These are phyloP conservation scores for Yamadazyma atmosphaerica DNA, from an alignment of 1,139 yeast genomes.

Conservation along the genomic window DNA sequence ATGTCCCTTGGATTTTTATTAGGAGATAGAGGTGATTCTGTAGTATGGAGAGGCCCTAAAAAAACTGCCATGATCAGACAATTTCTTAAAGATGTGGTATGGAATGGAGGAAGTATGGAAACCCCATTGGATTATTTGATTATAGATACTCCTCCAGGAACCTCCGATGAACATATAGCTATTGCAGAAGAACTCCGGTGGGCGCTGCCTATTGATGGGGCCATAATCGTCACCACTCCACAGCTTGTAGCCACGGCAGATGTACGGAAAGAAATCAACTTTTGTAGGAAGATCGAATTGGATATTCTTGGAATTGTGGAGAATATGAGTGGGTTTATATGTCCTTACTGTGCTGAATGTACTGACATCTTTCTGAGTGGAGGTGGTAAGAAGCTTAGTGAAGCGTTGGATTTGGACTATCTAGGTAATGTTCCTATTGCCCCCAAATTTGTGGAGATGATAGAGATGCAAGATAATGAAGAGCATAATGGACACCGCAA, in stretches of 20 bases:
- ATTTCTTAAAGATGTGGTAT: slow-evolving; percentile 82
- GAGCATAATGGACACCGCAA: slow-evolving; percentile 10
- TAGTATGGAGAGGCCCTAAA: slow-evolving; percentile 98
- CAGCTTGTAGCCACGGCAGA: slow-evolving; percentile 58
- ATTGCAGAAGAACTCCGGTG: slow-evolving; percentile 85
- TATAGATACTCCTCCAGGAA: slow-evolving; percentile 78
- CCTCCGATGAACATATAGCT: slow-evolving; percentile 90
- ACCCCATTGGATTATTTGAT: slow-evolving; percentile 68
- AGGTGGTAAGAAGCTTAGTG: slow-evolving; percentile 80
- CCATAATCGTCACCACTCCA: slow-evolving; percentile 50
- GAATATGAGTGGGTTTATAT: slow-evolving; percentile 51
- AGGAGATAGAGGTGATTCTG: slow-evolving; percentile 81
- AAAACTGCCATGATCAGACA: slow-evolving; percentile 98
- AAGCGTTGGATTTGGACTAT: slow-evolving; percentile 59
- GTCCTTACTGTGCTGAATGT: slow-evolving; percentile 84
- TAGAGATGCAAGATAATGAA: slow-evolving; percentile 56
- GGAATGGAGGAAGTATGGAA: slow-evolving; percentile 62
- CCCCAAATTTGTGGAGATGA: slow-evolving; percentile 82
- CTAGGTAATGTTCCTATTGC: slow-evolving; percentile 92
- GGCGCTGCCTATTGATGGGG: slow-evolving; percentile 49
- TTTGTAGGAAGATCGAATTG: slow-evolving; percentile 46
- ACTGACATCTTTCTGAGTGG: slow-evolving; percentile 91
- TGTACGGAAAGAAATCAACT: slow-evolving; percentile 50
- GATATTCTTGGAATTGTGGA: slow-evolving; percentile 45
- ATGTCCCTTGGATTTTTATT: slow-evolving; percentile 93